A percentile compares a stretch with the other conserved stretches of the same genome.
phyloP scores from a whole-genome alignment of 2,329 filamentous ascomycete genomes.

The Penicillium brevicompactum region DNA sequence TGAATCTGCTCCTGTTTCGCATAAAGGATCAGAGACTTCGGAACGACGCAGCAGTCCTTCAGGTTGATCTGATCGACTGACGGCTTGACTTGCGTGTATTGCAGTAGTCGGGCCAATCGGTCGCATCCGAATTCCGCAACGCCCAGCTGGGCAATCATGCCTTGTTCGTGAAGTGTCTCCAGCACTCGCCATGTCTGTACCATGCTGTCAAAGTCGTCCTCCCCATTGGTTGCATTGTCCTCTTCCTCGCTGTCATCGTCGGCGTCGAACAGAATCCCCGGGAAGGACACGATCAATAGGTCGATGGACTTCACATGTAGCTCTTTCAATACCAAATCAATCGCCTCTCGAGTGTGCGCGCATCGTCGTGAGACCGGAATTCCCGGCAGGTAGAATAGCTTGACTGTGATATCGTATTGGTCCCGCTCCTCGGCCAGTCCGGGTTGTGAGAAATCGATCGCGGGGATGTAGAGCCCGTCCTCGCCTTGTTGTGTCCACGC shows the following conservation, averaged over 20 bases:
- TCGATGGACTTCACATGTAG: constrained; percentile 76
- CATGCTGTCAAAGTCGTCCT: constrained; percentile 60
- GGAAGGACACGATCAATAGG: constrained; percentile 89
- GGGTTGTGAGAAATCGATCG: constrained; percentile 70
- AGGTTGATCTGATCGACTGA: constrained; percentile 95
- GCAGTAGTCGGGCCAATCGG: constrained; percentile 76
- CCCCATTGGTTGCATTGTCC: constrained; percentile 56
- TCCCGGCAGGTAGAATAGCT: constrained; percentile 86
- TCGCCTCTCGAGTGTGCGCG: constrained; percentile 73
- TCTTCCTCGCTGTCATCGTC: constrained; percentile 77
- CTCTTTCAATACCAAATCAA: constrained; percentile 78
- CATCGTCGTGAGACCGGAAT: constrained; percentile 66
- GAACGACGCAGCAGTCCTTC: constrained; percentile 92
- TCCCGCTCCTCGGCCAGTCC: constrained; percentile 77
- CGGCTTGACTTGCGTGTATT: constrained; percentile 70
- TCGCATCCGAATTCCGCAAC: constrained; percentile 89
- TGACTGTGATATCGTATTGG: constrained; percentile 93
- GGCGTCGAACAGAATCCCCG: constrained; percentile 89
- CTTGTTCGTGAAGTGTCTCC: constrained; percentile 71
- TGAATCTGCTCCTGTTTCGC: constrained; percentile 85
- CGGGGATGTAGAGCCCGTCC: constrained; percentile 71
- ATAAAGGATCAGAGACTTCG: constrained; percentile 78
- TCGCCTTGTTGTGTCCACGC: constrained; percentile 71
- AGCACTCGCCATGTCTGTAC: constrained; percentile 70
- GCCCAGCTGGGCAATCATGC: constrained; percentile 74